A percentile compares a stretch with the other conserved stretches of the same genome.
Conservation (phyloP, 2,329 filamentous ascomycete species). For the Verticillium nubilum region DNA sequence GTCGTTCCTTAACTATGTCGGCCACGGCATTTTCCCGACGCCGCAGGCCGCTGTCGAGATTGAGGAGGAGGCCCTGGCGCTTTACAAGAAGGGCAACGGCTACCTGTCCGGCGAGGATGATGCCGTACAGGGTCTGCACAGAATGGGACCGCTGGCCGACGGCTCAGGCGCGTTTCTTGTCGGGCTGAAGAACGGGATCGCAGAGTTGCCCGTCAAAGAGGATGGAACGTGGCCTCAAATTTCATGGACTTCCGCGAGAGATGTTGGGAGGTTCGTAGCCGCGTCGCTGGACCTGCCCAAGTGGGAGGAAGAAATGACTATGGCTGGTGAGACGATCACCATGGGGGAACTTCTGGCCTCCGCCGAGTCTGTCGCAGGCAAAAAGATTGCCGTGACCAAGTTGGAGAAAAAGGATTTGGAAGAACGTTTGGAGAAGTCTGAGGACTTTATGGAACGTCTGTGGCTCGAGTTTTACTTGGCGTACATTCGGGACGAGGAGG, state of each 20-base stretch:
- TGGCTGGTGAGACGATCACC: not conserved
- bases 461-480: slow-evolving; percentile 1
- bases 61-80: not conserved
- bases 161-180: not conserved
- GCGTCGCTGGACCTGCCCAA: not conserved
- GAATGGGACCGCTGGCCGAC: not conserved
- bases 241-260: not conserved
- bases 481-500: not conserved
- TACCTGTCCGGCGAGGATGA: not conserved
- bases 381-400: not conserved
- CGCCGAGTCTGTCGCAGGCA: not conserved
- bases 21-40: not conserved
- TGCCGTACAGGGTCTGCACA: not conserved
- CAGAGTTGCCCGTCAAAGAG: not conserved
- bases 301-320: slow-evolving; percentile 1
- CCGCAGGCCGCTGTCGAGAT: not conserved
- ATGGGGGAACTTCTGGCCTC: not conserved
- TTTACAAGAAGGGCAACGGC: not conserved
- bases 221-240: slow-evolving; percentile 1
- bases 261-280: not conserved
- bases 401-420: not conserved
- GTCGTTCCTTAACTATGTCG: slow-evolving; percentile 1
- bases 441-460: not conserved
- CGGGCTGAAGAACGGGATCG: slow-evolving; percentile 1
- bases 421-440: not conserved